Base-by-base conservation (phyloP, 257 asterid genomes). In the Echium plantagineum region DNA sequence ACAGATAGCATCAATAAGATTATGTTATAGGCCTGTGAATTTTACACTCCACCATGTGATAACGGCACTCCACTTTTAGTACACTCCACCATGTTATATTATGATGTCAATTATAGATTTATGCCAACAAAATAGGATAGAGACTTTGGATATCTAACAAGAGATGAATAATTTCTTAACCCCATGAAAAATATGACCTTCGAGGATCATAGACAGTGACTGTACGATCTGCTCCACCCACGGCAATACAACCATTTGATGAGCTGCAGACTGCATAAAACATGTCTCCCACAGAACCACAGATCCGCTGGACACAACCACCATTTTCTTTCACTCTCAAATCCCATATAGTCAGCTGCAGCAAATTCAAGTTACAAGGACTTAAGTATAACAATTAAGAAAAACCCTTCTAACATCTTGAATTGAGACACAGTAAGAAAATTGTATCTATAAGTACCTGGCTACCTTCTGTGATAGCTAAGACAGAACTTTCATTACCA, bases 151-250 rank as follows among this genome's bases (percentile, higher is more conserved):
- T 42, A 42, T 13, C 15, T 13, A 42, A 42, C 17, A 42, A 4
- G 17, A 10, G 49, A 10, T 42, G 13, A 42, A 10, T 42, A 42
- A 42, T 42, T 42, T 15, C 49, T 42, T 10, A 42, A 13, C 1
- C 49, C 4, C 16, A 42, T 13, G 17, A 42, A 42, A 61, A 28
- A 74, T 61, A 63, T 75, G 62, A 90, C 98, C 88, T 91, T 71
- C 93, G 96, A 65, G 94, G 95, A 78, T 91, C 98, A 63, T 91
- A 91, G 61, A 91, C 68, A 58, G 96, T 74, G 67, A 88, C 95
- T 31, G 90, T 79, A 53, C 94, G 95, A 65, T 88, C 98, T 18
- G 89, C 90, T 74, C 98, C 98, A 69, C 85, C 95, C 0, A 59
- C 77, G n/a, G 98, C 96, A 71, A 88, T 74, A 66, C 63, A 26